A percentile compares a stretch with the other conserved stretches of the same genome.
Conservation (phyloP, 371 early-diverging fungal species). For the Lichtheimia corymbifera region DNA sequence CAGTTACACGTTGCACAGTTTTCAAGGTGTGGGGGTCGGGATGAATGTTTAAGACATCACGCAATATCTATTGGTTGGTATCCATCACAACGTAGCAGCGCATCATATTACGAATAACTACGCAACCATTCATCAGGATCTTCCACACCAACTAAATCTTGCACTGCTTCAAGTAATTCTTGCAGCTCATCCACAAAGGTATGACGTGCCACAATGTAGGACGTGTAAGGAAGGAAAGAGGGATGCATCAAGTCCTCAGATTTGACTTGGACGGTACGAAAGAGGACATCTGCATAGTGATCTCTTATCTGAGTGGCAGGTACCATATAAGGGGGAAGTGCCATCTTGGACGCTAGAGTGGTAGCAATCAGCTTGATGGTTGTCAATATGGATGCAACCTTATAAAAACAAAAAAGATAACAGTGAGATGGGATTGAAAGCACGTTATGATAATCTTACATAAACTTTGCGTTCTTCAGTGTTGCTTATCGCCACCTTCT, state of each 20-base stretch:
- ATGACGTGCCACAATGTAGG: constrained; percentile 33
- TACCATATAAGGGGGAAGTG: constrained; percentile 42
- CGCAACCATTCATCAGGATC: constrained; percentile 39
- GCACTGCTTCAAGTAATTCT: constrained; percentile 20
- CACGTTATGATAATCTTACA: constrained; percentile 21
- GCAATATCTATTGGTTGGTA: no score
- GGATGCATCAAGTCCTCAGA: constrained; percentile 23
- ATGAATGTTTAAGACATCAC: no score
- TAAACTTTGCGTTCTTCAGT: constrained; percentile 38
- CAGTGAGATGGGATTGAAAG: background rate
- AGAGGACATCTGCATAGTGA: constrained; percentile 21
- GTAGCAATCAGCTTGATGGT: constrained; percentile 37
- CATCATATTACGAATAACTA: constrained; percentile 2
- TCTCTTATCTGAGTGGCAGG: constrained; percentile 27
- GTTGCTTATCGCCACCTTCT: constrained; percentile 21
- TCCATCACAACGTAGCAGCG: no score
- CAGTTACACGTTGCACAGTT: background rate
- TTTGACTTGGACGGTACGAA: constrained; percentile 24
- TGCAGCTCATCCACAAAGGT: constrained; percentile 39
- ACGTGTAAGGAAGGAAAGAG: constrained; percentile 28
- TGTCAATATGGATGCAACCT: constrained; percentile 43
- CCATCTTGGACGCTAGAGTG: constrained; percentile 35
- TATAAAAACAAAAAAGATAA: background rate
- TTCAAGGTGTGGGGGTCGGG: background rate
- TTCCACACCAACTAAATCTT: constrained; percentile 42